These are phyloP conservation scores for Aspergillus nidulans DNA, from an alignment of 495 filamentous ascomycete species.

Conservation along the genomic window DNA sequence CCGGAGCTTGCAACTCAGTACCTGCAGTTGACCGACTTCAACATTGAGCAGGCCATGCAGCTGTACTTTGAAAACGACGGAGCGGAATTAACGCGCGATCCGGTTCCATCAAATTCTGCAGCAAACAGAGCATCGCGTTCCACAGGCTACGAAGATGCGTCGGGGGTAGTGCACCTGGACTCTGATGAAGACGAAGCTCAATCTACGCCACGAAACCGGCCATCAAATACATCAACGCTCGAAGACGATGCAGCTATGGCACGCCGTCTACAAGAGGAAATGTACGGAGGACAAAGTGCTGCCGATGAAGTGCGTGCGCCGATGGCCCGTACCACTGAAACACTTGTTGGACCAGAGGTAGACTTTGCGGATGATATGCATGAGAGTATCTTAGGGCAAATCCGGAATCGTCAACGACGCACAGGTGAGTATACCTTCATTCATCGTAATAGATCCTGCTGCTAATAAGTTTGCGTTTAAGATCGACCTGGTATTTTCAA, in stretches of 20 bases:
- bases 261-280: slow-evolving; percentile 81
- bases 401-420: slow-evolving; percentile 51
- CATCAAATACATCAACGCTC: slow-evolving; percentile 26
- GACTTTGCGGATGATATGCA: slow-evolving; percentile 58
- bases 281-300: slow-evolving; percentile 58
- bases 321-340: slow-evolving; percentile 87
- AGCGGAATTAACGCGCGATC: slow-evolving; percentile 43
- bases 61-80: slow-evolving; percentile 83
- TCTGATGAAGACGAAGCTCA: slow-evolving; percentile 49
- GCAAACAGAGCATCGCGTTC: slow-evolving; percentile 20
- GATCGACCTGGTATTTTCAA: slow-evolving; percentile 77
- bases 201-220: slow-evolving; percentile 19
- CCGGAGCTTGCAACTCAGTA: slow-evolving; percentile 69
- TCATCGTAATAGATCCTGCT: neutral
- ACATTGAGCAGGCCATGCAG: slow-evolving; percentile 79
- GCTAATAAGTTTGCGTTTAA: slow-evolving; percentile 21
- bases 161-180: slow-evolving; percentile 66
- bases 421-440: slow-evolving; percentile 33
- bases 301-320: slow-evolving; percentile 78
- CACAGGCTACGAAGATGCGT: slow-evolving; percentile 43
- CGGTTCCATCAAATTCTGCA: slow-evolving; percentile 28
- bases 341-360: slow-evolving; percentile 68
- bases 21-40: slow-evolving; percentile 73
- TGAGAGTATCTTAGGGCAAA: slow-evolving; percentile 60
- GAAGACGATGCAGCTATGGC: slow-evolving; percentile 96